Base-by-base conservation (phyloP, 805 yeast genomes). In the Jamesozyma lodderae region DNA sequence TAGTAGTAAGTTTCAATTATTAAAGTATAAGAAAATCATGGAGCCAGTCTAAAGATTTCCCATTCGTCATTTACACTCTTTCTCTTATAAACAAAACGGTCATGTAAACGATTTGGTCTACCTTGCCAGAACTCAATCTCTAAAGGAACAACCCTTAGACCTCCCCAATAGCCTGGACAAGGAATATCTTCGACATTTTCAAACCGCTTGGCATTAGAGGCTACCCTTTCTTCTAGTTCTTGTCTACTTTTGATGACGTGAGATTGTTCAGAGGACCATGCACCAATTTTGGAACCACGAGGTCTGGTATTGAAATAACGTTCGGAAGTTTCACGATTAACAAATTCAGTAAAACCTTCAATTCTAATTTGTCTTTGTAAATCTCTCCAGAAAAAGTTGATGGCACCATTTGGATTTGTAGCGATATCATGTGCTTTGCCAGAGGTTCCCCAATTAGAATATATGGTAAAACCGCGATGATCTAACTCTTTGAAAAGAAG, bases 111-210 rank as follows among this genome's bases (percentile, higher is more conserved):
- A 54, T 84, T 80, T 42, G 73, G 69, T 46, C 98, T 77, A 14
- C 98, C 98, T 65, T 92, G 98, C 96, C 97, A 92, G 56, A 90
- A 92, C 64, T 92, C 98, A 47, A 90, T 73, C 55, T 86, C 95
- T 33, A 84, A 64, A 4, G 98, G 98, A 30, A 81, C 77, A 14
- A 92, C 70, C 53, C 95, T 72, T 35, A 92, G 57, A 0, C 98
- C 98, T 38, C 97, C 98, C 98, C 98, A 92, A 57, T 67, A 80
- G 25, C 83, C 88, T 13, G 98, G 98, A 46, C 94, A 81, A 21
- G 94, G 94, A 31, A 92, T 76, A 27, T 78, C 77, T 25, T 74
- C 74, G 30, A 63, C 58, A 29, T 70, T 77, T 45, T 76, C 73
- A 45, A 84, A 85, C 55, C 76, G 69, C 39, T 70, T 63, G 40